A percentile compares a stretch with the other conserved stretches of the same genome.
These are phyloP conservation scores for Candida sphagnicola DNA, from an alignment of 805 yeast genomes.

Conservation along the genomic window DNA sequence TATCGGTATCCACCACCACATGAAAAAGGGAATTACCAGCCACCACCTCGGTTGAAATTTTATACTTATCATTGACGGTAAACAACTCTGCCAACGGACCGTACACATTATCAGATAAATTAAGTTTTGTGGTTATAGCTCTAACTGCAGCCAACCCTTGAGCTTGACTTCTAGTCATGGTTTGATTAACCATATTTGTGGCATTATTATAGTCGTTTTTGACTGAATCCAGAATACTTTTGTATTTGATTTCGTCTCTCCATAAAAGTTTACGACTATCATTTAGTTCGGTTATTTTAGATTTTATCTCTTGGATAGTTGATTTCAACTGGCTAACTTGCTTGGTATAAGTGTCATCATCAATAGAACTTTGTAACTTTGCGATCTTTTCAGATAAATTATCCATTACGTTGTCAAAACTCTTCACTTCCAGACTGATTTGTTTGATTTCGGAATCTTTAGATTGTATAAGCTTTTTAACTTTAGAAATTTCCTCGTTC, in stretches of 20 bases:
- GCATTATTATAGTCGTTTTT: slow-evolving; percentile 53
- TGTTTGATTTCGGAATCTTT: slow-evolving; percentile 22
- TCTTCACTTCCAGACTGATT: slow-evolving; percentile 15
- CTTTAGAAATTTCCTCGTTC: slow-evolving; percentile 40
- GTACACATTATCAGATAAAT: slow-evolving; percentile 56
- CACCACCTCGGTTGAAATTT: slow-evolving; percentile 80
- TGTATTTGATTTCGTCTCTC: slow-evolving; percentile 71
- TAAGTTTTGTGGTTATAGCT: slow-evolving; percentile 55
- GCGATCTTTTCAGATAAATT: slow-evolving; percentile 13
- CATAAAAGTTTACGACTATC: slow-evolving; percentile 72
- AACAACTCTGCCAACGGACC: slow-evolving; percentile 88
- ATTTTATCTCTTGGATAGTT: slow-evolving; percentile 38
- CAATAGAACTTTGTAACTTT: slow-evolving; percentile 10
- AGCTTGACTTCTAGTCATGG: slow-evolving; percentile 70
- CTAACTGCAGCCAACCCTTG: slow-evolving; percentile 68
- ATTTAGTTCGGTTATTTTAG: slow-evolving; percentile 39
- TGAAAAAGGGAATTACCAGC: slow-evolving; percentile 87
- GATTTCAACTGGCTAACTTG: slow-evolving; percentile 14
- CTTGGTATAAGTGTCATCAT: slow-evolving; percentile 7
- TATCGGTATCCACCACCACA: slow-evolving; percentile 84
- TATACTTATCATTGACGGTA: slow-evolving; percentile 74
- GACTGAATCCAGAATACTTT: slow-evolving; percentile 52
- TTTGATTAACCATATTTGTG: slow-evolving; percentile 58
- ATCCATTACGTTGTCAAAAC: slow-evolving; percentile 21
- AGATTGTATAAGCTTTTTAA: slow-evolving; percentile 24